phyloP scores from a whole-genome alignment of 768 basidiomycete genomes.

The Lentinula sp. region DNA sequence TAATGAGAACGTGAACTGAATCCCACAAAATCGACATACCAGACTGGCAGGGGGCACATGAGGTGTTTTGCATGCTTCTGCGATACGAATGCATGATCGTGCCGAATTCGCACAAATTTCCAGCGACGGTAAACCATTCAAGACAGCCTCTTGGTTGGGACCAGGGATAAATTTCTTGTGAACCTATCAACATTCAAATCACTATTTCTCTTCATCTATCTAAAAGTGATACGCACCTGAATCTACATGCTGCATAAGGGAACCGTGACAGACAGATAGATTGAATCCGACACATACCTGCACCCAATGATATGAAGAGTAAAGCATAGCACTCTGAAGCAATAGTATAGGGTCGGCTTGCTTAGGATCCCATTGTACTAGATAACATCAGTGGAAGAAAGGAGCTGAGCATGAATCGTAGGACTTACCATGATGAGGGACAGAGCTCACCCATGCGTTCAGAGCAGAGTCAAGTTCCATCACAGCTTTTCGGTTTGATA shows the following conservation, averaged over 20 bases:
- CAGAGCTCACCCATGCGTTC: slow-evolving; percentile 50
- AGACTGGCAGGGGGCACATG: neutral
- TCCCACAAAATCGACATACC: neutral
- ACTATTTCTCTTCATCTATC: neutral
- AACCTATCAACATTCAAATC: slow-evolving; percentile 15
- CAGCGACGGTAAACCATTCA: slow-evolving; percentile 54
- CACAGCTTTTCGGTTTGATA: neutral
- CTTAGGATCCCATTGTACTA: slow-evolving; percentile 41
- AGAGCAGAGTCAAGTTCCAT: slow-evolving; percentile 41
- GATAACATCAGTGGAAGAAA: neutral
- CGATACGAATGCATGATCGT: slow-evolving; percentile 47
- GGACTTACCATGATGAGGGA: slow-evolving; percentile 25
- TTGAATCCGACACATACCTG: slow-evolving; percentile 20
- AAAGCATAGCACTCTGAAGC: slow-evolving; percentile 42
- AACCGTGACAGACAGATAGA: slow-evolving; percentile 43
- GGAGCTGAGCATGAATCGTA: neutral
- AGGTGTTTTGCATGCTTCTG: slow-evolving; percentile 29
- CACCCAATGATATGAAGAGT: slow-evolving; percentile 37
- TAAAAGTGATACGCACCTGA: slow-evolving; percentile 49
- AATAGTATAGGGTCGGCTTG: slow-evolving; percentile 29
- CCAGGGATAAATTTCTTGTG: slow-evolving; percentile 15
- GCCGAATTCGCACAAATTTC: slow-evolving; percentile 24
- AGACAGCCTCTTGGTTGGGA: slow-evolving; percentile 4
- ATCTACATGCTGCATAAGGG: slow-evolving; percentile 39
- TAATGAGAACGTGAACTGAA: neutral